Percentiles rank a stretch among this genome's conserved stretches.
These are phyloP conservation scores for Bjerkandera adusta DNA, from an alignment of 1,284 basidiomycete species.

Conservation along the genomic window DNA sequence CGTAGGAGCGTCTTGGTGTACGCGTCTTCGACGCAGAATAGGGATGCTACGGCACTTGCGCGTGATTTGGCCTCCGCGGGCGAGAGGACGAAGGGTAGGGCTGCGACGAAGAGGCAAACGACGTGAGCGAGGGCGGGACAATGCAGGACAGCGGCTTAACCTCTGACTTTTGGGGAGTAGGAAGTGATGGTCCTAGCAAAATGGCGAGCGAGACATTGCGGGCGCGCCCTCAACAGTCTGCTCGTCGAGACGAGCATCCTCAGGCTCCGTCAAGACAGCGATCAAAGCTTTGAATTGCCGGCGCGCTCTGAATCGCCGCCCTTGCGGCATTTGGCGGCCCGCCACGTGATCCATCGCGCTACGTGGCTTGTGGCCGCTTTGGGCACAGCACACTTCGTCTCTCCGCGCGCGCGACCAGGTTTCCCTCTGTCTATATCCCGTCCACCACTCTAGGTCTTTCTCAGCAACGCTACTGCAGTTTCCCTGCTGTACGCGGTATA, in stretches of 20 bases:
- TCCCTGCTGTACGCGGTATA: no score
- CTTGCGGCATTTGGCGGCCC: not conserved
- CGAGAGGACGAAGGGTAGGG: constrained; percentile 37
- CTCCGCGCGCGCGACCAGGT: no score
- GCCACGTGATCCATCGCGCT: constrained; percentile 5
- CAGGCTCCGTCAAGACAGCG: not conserved
- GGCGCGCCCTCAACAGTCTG: not conserved
- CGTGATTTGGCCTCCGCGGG: constrained; percentile 32
- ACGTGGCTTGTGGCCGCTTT: constrained; percentile 10
- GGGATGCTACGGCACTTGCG: constrained; percentile 20
- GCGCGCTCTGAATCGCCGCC: no score
- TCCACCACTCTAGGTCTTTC: no score
- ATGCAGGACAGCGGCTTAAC: constrained; percentile 28
- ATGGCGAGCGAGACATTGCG: not conserved
- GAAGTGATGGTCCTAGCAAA: not conserved
- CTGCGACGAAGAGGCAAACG: constrained; percentile 20
- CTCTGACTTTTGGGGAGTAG: constrained; percentile 39
- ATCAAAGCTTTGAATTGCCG: not conserved
- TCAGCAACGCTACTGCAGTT: no score
- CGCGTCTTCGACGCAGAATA: not conserved
- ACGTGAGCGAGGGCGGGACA: not conserved
- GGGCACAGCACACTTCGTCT: constrained; percentile 3
- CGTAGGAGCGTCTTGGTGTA: not conserved
- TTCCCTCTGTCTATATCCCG: no score
- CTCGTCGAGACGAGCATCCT: constrained; percentile 1